Conservation (phyloP, 176 grass and related monocot genomes). For the Cenchrus purpureus region DNA sequence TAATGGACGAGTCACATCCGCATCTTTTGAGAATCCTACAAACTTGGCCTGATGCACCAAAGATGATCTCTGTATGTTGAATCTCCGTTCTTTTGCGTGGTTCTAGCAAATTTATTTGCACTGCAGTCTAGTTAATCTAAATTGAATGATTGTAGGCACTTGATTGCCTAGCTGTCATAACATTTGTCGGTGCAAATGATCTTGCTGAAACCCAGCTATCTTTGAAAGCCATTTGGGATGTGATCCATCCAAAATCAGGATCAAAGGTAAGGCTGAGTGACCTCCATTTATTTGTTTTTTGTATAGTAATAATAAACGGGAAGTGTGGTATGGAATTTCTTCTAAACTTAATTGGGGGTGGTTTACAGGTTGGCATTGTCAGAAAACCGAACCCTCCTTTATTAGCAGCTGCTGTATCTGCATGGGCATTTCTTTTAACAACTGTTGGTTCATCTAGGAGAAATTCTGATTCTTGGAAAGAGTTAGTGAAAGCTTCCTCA, state of each 20-base stretch:
- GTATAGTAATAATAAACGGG: not conserved
- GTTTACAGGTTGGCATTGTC: conserved; percentile 3
- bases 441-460: conserved; percentile 25
- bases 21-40: conserved; percentile 66
- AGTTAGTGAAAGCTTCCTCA: conserved; percentile 28
- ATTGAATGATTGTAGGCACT: conserved; percentile 51
- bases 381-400: conserved; percentile 24
- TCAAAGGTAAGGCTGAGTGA: conserved; percentile 56
- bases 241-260: conserved; percentile 87
- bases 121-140: conserved; percentile 2
- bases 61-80: conserved; percentile 70
- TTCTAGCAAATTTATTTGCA: not conserved
- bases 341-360: conserved; percentile 19
- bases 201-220: conserved; percentile 68
- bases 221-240: conserved; percentile 83
- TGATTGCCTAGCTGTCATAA: conserved; percentile 75
- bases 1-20: conserved; percentile 69
- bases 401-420: conserved; percentile 16
- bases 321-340: not conserved
- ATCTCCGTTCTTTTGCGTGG: not conserved
- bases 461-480: conserved; percentile 31
- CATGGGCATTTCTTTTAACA: conserved; percentile 33
- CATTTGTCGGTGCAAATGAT: conserved; percentile 85
- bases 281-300: not conserved
- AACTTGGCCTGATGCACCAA: conserved; percentile 63